These are phyloP conservation scores for Comarum palustre DNA, from an alignment of 306 rosid genomes.

Conservation along the genomic window DNA sequence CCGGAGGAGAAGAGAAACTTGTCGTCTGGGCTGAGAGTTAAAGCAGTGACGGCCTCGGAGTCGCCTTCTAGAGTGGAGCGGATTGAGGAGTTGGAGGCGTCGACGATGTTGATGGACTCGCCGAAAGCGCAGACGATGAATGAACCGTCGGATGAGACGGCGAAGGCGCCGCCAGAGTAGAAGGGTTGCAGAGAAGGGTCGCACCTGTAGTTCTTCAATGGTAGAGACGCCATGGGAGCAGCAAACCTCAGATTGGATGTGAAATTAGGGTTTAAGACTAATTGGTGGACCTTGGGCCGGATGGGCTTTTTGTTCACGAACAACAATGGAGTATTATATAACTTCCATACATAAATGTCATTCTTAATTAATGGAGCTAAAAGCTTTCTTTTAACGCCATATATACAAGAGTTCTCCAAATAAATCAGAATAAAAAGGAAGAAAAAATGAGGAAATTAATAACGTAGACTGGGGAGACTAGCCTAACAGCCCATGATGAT, in stretches of 20 bases:
- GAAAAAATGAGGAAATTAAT: not conserved
- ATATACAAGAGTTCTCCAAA: too few relatives aligned
- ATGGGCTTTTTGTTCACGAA: too few relatives aligned
- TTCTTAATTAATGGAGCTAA: too few relatives aligned
- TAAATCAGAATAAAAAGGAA: not conserved
- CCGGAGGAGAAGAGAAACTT: slow-evolving; percentile 64
- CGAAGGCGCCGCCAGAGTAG: slow-evolving; percentile 79
- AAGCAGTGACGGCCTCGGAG: slow-evolving; percentile 68
- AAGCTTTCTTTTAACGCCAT: too few relatives aligned
- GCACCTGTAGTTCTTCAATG: slow-evolving; percentile 61
- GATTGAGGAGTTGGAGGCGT: slow-evolving; percentile 60
- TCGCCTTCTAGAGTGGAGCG: slow-evolving; percentile 66
- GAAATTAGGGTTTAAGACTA: too few relatives aligned
- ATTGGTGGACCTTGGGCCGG: too few relatives aligned
- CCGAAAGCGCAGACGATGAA: slow-evolving; percentile 72
- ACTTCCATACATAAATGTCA: too few relatives aligned
- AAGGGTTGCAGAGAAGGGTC: slow-evolving; percentile 75
- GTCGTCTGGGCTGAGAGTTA: slow-evolving; percentile 67
- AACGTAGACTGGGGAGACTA: not conserved
- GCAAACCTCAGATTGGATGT: too few relatives aligned
- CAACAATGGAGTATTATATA: too few relatives aligned
- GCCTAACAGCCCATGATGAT: not conserved
- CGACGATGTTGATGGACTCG: slow-evolving; percentile 74
- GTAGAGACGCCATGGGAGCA: slow-evolving; percentile 50
- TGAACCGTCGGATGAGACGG: slow-evolving; percentile 71